A percentile compares a stretch with the other conserved stretches of the same genome.
Evolutionary conservation across 2,329 filamentous ascomycete genomes (phyloP).

Genomic region (Leptodontidium sp.): DNA sequence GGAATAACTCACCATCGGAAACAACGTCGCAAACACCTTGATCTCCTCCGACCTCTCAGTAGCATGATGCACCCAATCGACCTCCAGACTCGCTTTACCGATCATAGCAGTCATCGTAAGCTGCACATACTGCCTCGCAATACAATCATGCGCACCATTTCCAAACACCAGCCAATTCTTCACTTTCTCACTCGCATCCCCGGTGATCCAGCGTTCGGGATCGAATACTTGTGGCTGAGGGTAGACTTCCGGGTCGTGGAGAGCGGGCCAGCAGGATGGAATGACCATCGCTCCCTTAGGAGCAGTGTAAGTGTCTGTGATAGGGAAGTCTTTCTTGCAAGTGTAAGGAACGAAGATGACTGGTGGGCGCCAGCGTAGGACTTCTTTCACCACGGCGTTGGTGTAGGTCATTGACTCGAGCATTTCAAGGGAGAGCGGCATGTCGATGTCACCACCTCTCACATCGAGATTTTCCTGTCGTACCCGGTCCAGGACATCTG

Average conservation of each 20-base stretch:
- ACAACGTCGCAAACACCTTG: slow-evolving; percentile 94
- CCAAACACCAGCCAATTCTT: slow-evolving; percentile 65
- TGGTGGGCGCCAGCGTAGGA: slow-evolving; percentile 59
- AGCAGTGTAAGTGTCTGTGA: slow-evolving; percentile 57
- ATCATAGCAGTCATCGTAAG: slow-evolving; percentile 61
- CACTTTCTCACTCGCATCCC: slow-evolving; percentile 57
- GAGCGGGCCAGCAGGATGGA: slow-evolving; percentile 59
- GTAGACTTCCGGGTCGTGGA: slow-evolving; percentile 59
- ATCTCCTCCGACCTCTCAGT: slow-evolving; percentile 59
- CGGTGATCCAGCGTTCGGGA: slow-evolving; percentile 61
- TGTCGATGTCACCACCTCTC: slow-evolving; percentile 52
- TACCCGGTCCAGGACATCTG: slow-evolving; percentile 56
- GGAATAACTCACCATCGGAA: slow-evolving; percentile 78
- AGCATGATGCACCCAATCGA: slow-evolving; percentile 60
- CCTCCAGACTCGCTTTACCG: slow-evolving; percentile 58
- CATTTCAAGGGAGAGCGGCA: slow-evolving; percentile 55
- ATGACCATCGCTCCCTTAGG: slow-evolving; percentile 59
- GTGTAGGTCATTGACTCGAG: slow-evolving; percentile 60
- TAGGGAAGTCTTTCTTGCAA: slow-evolving; percentile 56
- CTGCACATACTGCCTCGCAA: slow-evolving; percentile 58
- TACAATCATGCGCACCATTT: slow-evolving; percentile 58
- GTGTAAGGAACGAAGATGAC: slow-evolving; percentile 64
- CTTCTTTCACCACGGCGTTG: slow-evolving; percentile 60
- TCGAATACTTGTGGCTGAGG: slow-evolving; percentile 57
- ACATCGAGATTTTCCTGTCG: slow-evolving; percentile 57